Evolutionary conservation across 2,329 filamentous ascomycete genomes (phyloP).

Genomic region (Atkinsonella texensis): DNA sequence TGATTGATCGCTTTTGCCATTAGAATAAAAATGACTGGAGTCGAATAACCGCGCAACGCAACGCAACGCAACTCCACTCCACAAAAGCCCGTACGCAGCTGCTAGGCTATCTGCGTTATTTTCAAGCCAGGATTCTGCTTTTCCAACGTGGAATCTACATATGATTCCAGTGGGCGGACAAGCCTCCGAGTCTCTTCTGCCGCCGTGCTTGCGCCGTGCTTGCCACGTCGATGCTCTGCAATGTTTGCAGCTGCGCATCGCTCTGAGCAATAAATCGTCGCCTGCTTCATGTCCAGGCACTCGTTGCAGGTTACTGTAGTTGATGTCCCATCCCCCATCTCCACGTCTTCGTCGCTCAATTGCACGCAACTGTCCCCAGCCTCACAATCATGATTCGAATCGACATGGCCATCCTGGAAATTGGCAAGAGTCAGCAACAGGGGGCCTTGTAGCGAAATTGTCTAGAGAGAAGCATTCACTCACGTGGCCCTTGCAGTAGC

Average conservation of each 20-base stretch:
- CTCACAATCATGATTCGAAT: conserved; percentile 28
- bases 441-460: not conserved
- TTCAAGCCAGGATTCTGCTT: conserved; percentile 22
- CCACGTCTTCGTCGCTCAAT: conserved; percentile 25
- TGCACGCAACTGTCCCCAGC: conserved; percentile 29
- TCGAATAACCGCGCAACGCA: too few relatives aligned
- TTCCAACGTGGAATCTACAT: conserved; percentile 17
- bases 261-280: conserved; percentile 29
- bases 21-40: too few relatives aligned
- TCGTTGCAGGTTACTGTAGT: conserved; percentile 27
- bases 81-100: not conserved
- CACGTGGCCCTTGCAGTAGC: conserved; percentile 29
- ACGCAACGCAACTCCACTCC: too few relatives aligned
- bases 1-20: too few relatives aligned
- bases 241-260: conserved; percentile 31
- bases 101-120: conserved; percentile 12
- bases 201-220: conserved; percentile 17
- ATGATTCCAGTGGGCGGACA: conserved; percentile 13
- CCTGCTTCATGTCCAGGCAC: conserved; percentile 26
- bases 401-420: conserved; percentile 25
- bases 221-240: conserved; percentile 23
- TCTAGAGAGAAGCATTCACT: conserved; percentile 11
- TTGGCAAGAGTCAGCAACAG: conserved; percentile 12
- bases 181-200: conserved; percentile 12
- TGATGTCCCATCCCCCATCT: conserved; percentile 22